Percentiles rank a stretch among this genome's conserved stretches.
Conservation (phyloP, 1,139 yeast species). For the Meyerozyma elateridarum region DNA sequence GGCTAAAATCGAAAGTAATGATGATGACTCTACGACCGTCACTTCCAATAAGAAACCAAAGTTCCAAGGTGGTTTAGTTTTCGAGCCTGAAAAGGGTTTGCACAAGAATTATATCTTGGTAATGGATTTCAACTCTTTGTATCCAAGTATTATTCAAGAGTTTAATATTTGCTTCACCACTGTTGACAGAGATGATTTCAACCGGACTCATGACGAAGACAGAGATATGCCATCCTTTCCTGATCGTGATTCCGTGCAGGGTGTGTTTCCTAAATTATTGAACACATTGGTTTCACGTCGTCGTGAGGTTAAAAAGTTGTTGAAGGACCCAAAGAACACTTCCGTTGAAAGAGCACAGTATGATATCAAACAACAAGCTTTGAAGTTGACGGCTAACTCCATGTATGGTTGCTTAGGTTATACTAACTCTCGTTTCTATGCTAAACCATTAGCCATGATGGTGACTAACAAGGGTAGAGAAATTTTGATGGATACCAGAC, state of each 20-base stretch:
- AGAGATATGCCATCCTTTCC: conserved; percentile 75
- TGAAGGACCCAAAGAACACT: conserved; percentile 69
- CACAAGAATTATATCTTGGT: conserved; percentile 87
- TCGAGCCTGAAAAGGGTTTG: conserved; percentile 94
- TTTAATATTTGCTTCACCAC: conserved; percentile 97
- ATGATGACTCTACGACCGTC: conserved; percentile 43
- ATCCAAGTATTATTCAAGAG: conserved; percentile 97
- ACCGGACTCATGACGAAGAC: conserved; percentile 45
- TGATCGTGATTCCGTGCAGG: conserved; percentile 51
- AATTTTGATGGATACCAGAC: conserved; percentile 88
- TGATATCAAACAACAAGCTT: conserved; percentile 94
- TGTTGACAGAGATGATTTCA: conserved; percentile 62
- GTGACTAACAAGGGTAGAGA: conserved; percentile 96
- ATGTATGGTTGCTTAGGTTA: conserved; percentile 99
- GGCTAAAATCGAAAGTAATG: conserved; percentile 35
- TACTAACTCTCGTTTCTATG: conserved; percentile 87
- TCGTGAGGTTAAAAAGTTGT: conserved; percentile 81
- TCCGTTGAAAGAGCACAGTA: conserved; percentile 68
- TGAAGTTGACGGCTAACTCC: conserved; percentile 95
- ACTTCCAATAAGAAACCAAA: conserved; percentile 72
- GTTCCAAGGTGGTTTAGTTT: conserved; percentile 93
- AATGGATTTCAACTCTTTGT: conserved; percentile 97
- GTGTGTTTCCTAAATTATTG: conserved; percentile 82
- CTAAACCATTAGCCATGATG: conserved; percentile 92
- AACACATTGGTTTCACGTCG: conserved; percentile 87